Conservation (phyloP, 1,139 yeast genomes). For the Candida sp. region DNA sequence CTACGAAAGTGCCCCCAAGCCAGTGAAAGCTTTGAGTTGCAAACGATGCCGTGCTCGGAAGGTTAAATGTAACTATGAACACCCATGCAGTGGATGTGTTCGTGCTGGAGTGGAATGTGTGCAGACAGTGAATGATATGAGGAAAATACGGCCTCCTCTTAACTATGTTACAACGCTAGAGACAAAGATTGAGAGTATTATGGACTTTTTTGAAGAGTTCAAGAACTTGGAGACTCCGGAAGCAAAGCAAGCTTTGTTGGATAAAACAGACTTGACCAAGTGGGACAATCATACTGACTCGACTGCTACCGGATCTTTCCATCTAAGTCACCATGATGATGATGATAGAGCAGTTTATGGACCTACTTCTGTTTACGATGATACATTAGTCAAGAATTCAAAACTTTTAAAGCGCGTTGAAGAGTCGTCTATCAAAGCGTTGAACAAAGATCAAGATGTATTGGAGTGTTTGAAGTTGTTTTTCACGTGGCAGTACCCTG, state of each 20-base stretch:
- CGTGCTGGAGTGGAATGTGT: conserved; percentile 46
- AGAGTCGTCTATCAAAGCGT: conserved; percentile 10
- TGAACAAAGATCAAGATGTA: conserved; percentile 40
- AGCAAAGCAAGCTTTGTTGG: conserved; percentile 17
- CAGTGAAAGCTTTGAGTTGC: conserved; percentile 25
- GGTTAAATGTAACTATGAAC: conserved; percentile 49
- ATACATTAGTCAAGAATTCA: conserved; percentile 21
- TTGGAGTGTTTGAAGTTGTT: conserved; percentile 51
- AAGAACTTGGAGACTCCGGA: conserved; percentile 18
- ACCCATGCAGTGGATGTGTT: conserved; percentile 50
- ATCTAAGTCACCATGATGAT: conserved; percentile 13
- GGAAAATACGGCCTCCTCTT: conserved; percentile 51
- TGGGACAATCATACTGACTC: conserved; percentile 6
- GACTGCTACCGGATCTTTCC: background rate
- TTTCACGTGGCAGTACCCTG: conserved; percentile 66
- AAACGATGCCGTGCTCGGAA: conserved; percentile 51
- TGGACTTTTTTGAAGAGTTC: conserved; percentile 20
- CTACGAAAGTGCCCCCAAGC: conserved; percentile 1
- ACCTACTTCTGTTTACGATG: conserved; percentile 49
- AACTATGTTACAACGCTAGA: conserved; percentile 43
- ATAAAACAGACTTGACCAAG: conserved; percentile 14
- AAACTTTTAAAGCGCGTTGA: conserved; percentile 19
- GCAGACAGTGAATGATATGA: conserved; percentile 46
- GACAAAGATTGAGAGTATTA: conserved; percentile 21
- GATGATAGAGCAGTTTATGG: conserved; percentile 39